Conservation (phyloP, 2,329 filamentous ascomycete genomes). For the Cladosporium cucumerinum region DNA sequence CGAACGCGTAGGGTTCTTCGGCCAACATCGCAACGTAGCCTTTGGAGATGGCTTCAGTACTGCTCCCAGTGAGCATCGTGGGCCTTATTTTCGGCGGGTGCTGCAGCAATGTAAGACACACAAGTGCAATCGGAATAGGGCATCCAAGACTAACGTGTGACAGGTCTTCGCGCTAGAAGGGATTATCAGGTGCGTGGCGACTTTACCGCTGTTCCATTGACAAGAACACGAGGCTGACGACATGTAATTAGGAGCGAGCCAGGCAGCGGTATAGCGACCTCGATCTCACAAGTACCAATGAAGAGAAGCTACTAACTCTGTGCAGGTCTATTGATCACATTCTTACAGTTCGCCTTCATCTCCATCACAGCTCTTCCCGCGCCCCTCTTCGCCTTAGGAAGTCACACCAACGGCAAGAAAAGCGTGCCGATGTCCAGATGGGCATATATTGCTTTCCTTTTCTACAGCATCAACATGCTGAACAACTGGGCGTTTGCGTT, state of each 20-base stretch:
- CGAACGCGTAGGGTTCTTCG: not conserved
- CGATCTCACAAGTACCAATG: not conserved
- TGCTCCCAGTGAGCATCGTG: slow-evolving; percentile 54
- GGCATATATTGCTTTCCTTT: slow-evolving; percentile 83
- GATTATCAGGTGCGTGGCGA: slow-evolving; percentile 74
- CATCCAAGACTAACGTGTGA: slow-evolving; percentile 19
- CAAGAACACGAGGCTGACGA: not conserved
- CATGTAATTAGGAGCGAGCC: slow-evolving; percentile 65
- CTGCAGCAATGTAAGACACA: slow-evolving; percentile 74
- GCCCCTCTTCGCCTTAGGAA: not conserved
- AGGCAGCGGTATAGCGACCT: slow-evolving; percentile 63
- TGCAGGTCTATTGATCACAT: slow-evolving; percentile 61
- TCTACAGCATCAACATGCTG: slow-evolving; percentile 89
- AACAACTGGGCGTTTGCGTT: slow-evolving; percentile 99
- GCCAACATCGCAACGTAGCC: not conserved
- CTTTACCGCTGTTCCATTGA: not conserved
- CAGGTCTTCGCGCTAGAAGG: slow-evolving; percentile 94
- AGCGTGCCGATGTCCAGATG: slow-evolving; percentile 81
- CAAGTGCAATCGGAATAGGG: not conserved
- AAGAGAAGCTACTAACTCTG: not conserved
- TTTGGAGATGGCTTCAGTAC: not conserved
- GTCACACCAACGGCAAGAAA: slow-evolving; percentile 9
- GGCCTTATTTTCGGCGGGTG: slow-evolving; percentile 91
- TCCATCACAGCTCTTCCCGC: slow-evolving; percentile 49
- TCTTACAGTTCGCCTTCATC: slow-evolving; percentile 57